phyloP scores from a whole-genome alignment of 2,329 filamentous ascomycete species.

The Colletotrichum sidae region DNA sequence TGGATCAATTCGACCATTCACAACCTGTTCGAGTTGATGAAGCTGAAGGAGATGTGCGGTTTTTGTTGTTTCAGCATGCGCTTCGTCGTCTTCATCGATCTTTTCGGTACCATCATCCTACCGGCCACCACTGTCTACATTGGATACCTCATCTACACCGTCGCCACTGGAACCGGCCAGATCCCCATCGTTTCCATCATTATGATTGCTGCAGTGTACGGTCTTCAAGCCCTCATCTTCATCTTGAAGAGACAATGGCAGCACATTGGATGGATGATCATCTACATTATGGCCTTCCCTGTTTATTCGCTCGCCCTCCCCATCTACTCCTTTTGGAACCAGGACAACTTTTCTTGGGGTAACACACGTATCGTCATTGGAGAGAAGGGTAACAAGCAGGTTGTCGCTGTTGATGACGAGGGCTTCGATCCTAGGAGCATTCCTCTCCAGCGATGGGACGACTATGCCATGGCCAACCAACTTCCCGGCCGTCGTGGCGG shows the following conservation, averaged over 20 bases:
- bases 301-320: slow-evolving; percentile 93
- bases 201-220: slow-evolving; percentile 92
- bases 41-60: slow-evolving; percentile 92
- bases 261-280: slow-evolving; percentile 99
- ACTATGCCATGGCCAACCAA: slow-evolving; percentile 88
- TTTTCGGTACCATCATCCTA: slow-evolving; percentile 91
- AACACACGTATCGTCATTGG: slow-evolving; percentile 97
- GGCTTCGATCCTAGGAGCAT: slow-evolving; percentile 92
- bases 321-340: slow-evolving; percentile 99
- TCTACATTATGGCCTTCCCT: slow-evolving; percentile 95
- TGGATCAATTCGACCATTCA: slow-evolving; percentile 99
- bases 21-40: slow-evolving; percentile 91
- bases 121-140: slow-evolving; percentile 90
- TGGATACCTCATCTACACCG: slow-evolving; percentile 85
- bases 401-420: slow-evolving; percentile 88
- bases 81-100: slow-evolving; percentile 94
- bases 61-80: slow-evolving; percentile 99
- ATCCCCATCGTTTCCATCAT: slow-evolving; percentile 89
- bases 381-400: slow-evolving; percentile 89
- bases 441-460: slow-evolving; percentile 96
- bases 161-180: slow-evolving; percentile 75
- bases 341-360: slow-evolving; percentile 99
- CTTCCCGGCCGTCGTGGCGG: slow-evolving; percentile 90
- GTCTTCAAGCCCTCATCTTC: slow-evolving; percentile 95
- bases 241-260: slow-evolving; percentile 98